Conservation (phyloP, 129 eudicot species). For the Chrysanthemum lavandulifolium region DNA sequence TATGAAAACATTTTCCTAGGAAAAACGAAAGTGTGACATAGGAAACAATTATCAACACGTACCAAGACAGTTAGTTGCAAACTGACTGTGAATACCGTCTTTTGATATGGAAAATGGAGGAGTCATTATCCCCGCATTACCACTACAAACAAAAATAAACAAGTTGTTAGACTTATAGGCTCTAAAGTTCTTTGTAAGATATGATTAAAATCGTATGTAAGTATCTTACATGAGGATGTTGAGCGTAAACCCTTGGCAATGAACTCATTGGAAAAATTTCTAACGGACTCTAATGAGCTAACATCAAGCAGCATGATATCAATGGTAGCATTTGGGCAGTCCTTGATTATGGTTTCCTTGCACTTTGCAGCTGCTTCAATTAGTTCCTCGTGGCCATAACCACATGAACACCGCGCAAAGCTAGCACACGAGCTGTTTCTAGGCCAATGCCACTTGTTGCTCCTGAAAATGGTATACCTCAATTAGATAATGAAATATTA, state of each 20-base stretch:
- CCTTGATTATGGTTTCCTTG: slow-evolving; percentile 62
- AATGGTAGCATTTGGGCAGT: slow-evolving; percentile 56
- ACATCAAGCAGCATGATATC: slow-evolving; percentile 95
- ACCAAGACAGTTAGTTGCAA: slow-evolving; percentile 94
- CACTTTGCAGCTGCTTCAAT: slow-evolving; percentile 54
- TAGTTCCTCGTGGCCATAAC: slow-evolving; percentile 88
- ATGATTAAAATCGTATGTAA: not conserved
- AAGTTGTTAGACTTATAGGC: not conserved
- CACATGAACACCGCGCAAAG: slow-evolving; percentile 76
- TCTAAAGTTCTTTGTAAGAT: not conserved
- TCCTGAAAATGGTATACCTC: slow-evolving; percentile 38
- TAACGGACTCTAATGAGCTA: slow-evolving; percentile 67
- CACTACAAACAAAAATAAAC: slow-evolving; percentile 36
- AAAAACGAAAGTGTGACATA: not conserved
- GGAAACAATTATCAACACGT: not conserved
- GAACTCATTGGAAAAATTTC: slow-evolving; percentile 67
- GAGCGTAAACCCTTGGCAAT: slow-evolving; percentile 61
- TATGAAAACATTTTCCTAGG: not conserved
- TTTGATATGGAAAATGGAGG: slow-evolving; percentile 71
- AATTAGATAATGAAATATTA: slow-evolving; percentile 7
- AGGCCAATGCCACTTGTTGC: slow-evolving; percentile 90
- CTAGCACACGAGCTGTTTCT: slow-evolving; percentile 85
- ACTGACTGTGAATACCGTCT: slow-evolving; percentile 75
- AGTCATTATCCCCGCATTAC: slow-evolving; percentile 91
- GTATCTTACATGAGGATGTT: slow-evolving; percentile 80